Evolutionary conservation across 306 rosid species (phyloP).

Genomic region (Rosa multiflora): DNA sequence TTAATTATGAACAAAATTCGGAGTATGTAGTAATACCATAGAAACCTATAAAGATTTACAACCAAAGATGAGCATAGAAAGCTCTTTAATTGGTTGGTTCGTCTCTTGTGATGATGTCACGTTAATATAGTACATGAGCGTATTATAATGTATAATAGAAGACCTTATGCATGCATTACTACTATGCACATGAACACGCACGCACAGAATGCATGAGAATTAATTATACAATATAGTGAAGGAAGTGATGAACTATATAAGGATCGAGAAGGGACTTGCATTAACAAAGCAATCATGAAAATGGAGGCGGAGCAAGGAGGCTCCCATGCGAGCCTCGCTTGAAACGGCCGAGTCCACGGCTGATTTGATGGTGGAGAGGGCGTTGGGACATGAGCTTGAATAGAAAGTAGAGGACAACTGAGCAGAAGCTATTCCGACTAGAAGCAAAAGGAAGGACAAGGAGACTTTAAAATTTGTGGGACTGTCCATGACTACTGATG

Average conservation of each 20-base stretch:
- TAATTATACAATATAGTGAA: neutral
- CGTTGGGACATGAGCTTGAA: conserved; percentile 46
- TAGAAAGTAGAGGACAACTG: conserved; percentile 59
- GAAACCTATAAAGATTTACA: neutral
- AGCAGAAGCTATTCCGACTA: conserved; percentile 36
- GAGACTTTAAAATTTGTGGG: neutral
- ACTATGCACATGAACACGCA: neutral
- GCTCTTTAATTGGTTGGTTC: neutral
- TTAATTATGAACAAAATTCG: neutral
- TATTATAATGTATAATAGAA: neutral
- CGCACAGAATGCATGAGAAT: neutral
- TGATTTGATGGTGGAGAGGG: conserved; percentile 48
- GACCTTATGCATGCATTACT: neutral
- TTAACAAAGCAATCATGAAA: conserved; percentile 88
- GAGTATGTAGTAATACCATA: neutral
- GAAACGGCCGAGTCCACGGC: conserved; percentile 42
- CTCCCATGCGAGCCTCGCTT: conserved; percentile 78
- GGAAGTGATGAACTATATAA: neutral
- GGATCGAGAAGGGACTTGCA: conserved; percentile 40
- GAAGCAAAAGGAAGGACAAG: conserved; percentile 7
- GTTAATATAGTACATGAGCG: neutral
- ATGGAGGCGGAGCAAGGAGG: conserved; percentile 80
- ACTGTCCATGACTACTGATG: neutral
- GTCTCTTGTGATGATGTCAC: neutral
- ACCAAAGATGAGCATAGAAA: neutral